phyloP scores from a whole-genome alignment of 2,329 filamentous ascomycete species.

The Cercospora berteroae region DNA sequence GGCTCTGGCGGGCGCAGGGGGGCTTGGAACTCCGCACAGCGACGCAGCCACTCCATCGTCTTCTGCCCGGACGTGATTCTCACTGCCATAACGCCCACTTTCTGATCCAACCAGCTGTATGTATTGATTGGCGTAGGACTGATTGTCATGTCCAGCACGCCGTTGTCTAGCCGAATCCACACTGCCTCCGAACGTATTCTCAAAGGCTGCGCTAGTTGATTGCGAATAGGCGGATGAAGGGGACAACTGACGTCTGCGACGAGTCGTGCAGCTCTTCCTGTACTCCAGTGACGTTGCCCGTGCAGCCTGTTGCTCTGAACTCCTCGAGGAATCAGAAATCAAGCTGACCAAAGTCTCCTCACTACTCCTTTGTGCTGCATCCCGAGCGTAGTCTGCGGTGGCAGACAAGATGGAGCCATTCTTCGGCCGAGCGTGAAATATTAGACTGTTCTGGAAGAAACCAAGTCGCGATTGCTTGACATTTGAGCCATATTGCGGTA shows the following conservation, averaged over 20 bases:
- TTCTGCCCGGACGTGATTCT: neutral
- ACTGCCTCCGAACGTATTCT: neutral
- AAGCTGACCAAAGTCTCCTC: neutral
- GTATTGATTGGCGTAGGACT: neutral
- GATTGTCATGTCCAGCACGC: neutral
- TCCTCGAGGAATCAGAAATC: neutral
- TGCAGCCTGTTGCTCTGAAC: neutral
- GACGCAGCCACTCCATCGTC: neutral
- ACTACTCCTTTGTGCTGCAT: neutral
- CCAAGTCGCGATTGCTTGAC: neutral
- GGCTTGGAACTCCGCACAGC: neutral
- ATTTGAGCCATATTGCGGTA: neutral
- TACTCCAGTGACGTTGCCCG: neutral
- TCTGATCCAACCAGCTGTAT: neutral
- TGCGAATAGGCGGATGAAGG: neutral
- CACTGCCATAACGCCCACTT: neutral
- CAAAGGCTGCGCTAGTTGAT: neutral
- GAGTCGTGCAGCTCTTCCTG: neutral
- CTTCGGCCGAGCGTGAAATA: neutral
- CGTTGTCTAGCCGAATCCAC: neutral
- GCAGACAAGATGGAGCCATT: neutral
- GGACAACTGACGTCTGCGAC: neutral
- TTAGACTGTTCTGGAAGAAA: neutral
- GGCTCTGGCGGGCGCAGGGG: too few relatives aligned
- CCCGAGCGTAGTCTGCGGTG: neutral